Evolutionary conservation across 306 rosid species (phyloP), one percentile per base, ranked within the genome.

Genomic region (Sesbania bispinosa): DNA sequence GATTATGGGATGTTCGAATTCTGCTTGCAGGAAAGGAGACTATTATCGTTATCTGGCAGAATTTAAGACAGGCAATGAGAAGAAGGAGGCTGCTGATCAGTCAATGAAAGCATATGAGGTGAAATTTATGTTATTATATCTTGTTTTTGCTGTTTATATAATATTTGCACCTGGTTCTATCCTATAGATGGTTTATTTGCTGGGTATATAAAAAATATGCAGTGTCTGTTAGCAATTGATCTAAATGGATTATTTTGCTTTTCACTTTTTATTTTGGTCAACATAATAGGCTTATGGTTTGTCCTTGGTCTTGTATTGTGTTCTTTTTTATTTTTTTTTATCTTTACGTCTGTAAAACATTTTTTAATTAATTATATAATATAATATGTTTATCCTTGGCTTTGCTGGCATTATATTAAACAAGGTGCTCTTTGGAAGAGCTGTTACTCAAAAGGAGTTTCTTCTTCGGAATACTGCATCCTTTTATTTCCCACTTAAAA

Each of bases 101-200:
- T 92, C 98, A 3, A 88, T 80, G 96, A 84, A 84, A 75, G 96
- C 97, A 27, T 89, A 92, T 74, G 94, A 91, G 97, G 97, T 91
- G 50, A 42, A 71, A 46, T 55, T 58, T 55, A 51, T 61, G 13
- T 26, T 55, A 23, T 45, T 35, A 11, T 67, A 42, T 27, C 24
- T 53, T 55, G 18, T 19, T 66, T 47, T 39, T 19, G n/a, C 50
- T 3, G 69, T 64, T 60, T 73, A 23, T 5, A 46, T 62, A 27
- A 33, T 61, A 60, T 26, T 45, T 55, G 32, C n/a, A 51, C 19
- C 47, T 58, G 41, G 18, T 36, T 70, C 23, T 30, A 29, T 36
- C 7, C 18, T 62, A 3, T 52, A 5, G 27, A 24, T 62, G 36
- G 15, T 21, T 68, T 57, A 5, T 69, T 78, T 73, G 2, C 35